Conservation (phyloP, 1,284 basidiomycete genomes). For the Paramarasmius palmivorus region DNA sequence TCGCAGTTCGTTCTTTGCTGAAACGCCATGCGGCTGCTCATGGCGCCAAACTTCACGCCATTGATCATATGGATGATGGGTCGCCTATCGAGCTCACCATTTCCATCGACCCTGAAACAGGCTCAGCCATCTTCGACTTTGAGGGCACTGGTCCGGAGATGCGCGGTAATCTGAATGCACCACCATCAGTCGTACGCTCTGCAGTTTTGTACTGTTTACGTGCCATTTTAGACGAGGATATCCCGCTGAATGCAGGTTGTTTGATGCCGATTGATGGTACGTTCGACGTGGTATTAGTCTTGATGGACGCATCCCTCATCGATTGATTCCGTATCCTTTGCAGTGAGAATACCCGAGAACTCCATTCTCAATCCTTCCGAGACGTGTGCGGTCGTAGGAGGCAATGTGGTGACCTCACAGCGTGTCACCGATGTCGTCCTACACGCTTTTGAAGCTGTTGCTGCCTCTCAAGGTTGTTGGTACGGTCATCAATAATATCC, state of each 20-base stretch:
- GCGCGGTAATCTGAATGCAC: conserved; percentile 88
- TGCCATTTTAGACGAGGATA: conserved; percentile 89
- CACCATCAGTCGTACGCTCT: conserved; percentile 86
- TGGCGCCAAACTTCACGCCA: conserved; percentile 32
- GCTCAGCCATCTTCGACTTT: conserved; percentile 90
- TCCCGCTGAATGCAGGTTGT: conserved; percentile 93
- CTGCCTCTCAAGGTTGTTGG: conserved; percentile 87
- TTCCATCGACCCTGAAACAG: conserved; percentile 55
- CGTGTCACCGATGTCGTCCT: conserved; percentile 95
- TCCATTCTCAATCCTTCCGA: conserved; percentile 82
- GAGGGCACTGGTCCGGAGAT: conserved; percentile 89
- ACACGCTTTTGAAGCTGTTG: conserved; percentile 90
- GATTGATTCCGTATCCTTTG: conserved; percentile 17
- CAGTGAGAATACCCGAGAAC: conserved; percentile 81
- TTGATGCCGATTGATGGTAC: conserved; percentile 76
- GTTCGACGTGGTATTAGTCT: conserved; percentile 22
- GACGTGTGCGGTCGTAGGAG: conserved; percentile 90
- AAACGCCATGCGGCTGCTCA: conserved; percentile 51
- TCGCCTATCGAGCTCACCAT: conserved; percentile 56
- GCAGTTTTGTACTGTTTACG: conserved; percentile 96
- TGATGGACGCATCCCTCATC: not conserved
- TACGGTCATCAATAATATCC: too few species aligned
- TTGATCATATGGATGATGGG: conserved; percentile 88
- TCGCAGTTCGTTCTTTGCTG: conserved; percentile 84
- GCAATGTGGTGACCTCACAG: conserved; percentile 92